These are phyloP conservation scores for Aethionema arabicum DNA, from an alignment of 345 rosid genomes.

Conservation along the genomic window DNA sequence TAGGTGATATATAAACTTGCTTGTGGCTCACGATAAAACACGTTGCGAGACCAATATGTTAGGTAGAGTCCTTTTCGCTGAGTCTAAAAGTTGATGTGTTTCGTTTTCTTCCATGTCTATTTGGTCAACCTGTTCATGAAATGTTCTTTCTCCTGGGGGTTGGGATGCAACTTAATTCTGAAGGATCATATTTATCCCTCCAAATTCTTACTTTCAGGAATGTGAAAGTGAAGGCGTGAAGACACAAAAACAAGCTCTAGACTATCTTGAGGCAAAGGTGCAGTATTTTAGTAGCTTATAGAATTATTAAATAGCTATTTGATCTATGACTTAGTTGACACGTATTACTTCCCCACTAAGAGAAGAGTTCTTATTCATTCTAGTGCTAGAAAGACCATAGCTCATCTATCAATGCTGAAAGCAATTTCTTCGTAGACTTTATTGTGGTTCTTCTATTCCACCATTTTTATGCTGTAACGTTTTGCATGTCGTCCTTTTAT, in stretches of 20 bases:
- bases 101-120: constrained; percentile 11
- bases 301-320: neutral
- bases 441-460: constrained; percentile 3
- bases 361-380: neutral
- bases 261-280: constrained; percentile 76
- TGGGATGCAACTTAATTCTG: constrained; percentile 19
- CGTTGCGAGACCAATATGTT: neutral
- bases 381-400: constrained; percentile 7
- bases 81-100: neutral
- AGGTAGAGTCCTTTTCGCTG: constrained; percentile 7
- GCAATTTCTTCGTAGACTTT: constrained; percentile 11
- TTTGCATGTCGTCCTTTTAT: neutral
- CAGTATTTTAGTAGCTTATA: constrained; percentile 20
- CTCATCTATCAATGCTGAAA: constrained; percentile 12
- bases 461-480: neutral
- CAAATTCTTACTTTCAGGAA: constrained; percentile 53
- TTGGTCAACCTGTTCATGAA: neutral
- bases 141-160: neutral
- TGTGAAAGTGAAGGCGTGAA: constrained; percentile 59
- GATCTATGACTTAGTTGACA: constrained; percentile 11
- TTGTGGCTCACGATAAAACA: constrained; percentile 15
- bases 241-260: constrained; percentile 68
- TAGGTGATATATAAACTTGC: constrained; percentile 3
- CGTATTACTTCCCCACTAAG: neutral
- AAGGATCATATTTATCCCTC: constrained; percentile 12